Base-by-base conservation (phyloP, 192 early-diverging fungal genomes). In the Paraglomus occultum region DNA sequence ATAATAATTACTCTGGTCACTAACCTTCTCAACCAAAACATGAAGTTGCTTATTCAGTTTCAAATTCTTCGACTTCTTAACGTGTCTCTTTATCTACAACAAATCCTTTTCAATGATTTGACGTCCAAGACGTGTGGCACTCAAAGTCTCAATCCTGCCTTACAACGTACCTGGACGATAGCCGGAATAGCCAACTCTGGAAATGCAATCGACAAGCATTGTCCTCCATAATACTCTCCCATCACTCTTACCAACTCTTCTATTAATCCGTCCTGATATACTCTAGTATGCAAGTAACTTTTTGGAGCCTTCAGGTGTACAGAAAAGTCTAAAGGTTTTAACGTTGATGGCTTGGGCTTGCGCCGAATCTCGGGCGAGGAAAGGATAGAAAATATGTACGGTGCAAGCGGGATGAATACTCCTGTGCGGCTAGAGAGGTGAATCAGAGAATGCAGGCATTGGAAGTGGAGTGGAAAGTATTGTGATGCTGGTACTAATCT, bases 391-490 rank as follows among this genome's bases (percentile, higher is more conserved):
- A 97, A 88, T 47, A 96, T 68, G 77, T 91, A 85, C 11, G 92
- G 84, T 10, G 90, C 91, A 57, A 94, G 73, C 0, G 97, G 96
- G 61, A 99, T 88, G 74, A 86, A 96, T 17, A 88, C 83, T 6
- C 86, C 84, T 1, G 94, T 94, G 45, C 84, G 84, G 51, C 87
- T 73, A 22, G 81, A 76, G 52, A 98, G 72, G 23, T 90, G 88
- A 59, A 88, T 82, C 51, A 99, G 73, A 63, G 85, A 76, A 62
- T 81, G 82, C 11, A 95, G 71, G 72, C 91, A 87, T 71, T 95
- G 94, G 78, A 98, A 91, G 20, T 95, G 91, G 64, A 96, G 82
- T 17, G 97, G 96, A 78, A 93, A 95, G 82, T 91, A 94, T 75
- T 92, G 91, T 42, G 92, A 81, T 0, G 91, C 93, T 22, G 95